Evolutionary conservation across 805 yeast genomes (phyloP), one percentile per base, ranked within the genome.

Genomic region (Saturnispora hagleri): DNA sequence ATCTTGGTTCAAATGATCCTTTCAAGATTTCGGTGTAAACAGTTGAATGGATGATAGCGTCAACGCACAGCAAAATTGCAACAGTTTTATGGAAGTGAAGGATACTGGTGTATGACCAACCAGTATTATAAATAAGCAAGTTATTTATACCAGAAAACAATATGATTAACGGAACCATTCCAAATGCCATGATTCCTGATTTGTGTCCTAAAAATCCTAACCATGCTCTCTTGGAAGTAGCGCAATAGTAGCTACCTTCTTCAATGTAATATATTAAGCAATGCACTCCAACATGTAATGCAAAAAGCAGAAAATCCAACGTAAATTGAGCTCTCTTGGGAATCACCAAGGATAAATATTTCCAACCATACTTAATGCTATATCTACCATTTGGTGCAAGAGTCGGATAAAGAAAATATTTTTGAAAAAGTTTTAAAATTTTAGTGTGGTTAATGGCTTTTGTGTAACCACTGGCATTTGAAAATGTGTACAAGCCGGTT

Each of bases 71-170:
- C 3, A 73, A 71, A 59, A 86, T 72, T 1, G 86, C 82, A 44
- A 76, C 65, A 84, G 86, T 79, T 63, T 75, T 82, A 66, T 88
- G 96, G 60, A 77, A 78, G 31, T 73, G 71, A 59, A 80, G 59
- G 56, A 74, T 73, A 38, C 73, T 63, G 5, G 73, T 56, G 53
- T 68, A 71, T 12, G 63, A 58, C 70, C 75, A 70, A 2, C 77
- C 75, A 9, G 77, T 69, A 20, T 73, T 26, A 65, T 68, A 73
- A 47, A 63, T 66, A 51, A 72, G 60, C 47, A 74, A 62, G 60
- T 72, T 74, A 56, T 74, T 74, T 54, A 77, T 64, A 31, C 80
- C 79, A 8, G 76, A 72, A 59, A 76, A 75, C 38, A 75, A 61
- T n/a, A 75, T 61, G 41, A 73, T 53, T 8, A 65, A 53, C 3